Evolutionary conservation across 805 yeast species (phyloP), one percentile per base, ranked within the genome.

Genomic region (Saturnispora serradocipensis): DNA sequence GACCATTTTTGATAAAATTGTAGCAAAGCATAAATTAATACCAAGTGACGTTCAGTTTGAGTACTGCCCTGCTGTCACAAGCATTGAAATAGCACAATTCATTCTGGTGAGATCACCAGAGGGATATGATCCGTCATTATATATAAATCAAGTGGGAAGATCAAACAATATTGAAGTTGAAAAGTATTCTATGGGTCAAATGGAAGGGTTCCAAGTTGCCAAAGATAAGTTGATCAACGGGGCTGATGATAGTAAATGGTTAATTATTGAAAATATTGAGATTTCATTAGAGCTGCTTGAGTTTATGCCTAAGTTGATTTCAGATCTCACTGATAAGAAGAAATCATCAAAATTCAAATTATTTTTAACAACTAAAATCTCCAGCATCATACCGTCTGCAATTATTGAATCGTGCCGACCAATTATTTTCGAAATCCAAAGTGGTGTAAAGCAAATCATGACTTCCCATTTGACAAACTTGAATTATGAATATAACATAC

Each of bases 261-360:
- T 91, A 0, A 59, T 90, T 28, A 65, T 91, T 30, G 96, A 91
- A 61, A 90, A 90, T 60, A 70, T 87, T 11, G 96, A 91, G 53
- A 75, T 85, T 73, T 79, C 93, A 0, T 68, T 76, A 1, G 64
- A 61, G 3, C 84, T 95, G 88, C 67, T 86, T 27, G 77, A 74
- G 13, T 60, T 69, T 9, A 64, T 86, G 18, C 82, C 74, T 47
- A 78, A 74, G 57, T 61, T 63, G n/a, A 62, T 81, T 44, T 72
- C 68, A 30, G 57, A 62, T 3, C 45, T 69, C 1, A 52, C 54
- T 1, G n/a, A n/a, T 1, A 3, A 15, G 6, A 15, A 5, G 2
- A 57, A 64, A 0, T 62, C 68, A 4, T 47, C 61, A 0, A 62
- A 62, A 1, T 82, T 84, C 65, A 75, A 77, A 48, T 52, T 90